phyloP scores from a whole-genome alignment of 441 rosid genomes.

The Kokia cookei region DNA sequence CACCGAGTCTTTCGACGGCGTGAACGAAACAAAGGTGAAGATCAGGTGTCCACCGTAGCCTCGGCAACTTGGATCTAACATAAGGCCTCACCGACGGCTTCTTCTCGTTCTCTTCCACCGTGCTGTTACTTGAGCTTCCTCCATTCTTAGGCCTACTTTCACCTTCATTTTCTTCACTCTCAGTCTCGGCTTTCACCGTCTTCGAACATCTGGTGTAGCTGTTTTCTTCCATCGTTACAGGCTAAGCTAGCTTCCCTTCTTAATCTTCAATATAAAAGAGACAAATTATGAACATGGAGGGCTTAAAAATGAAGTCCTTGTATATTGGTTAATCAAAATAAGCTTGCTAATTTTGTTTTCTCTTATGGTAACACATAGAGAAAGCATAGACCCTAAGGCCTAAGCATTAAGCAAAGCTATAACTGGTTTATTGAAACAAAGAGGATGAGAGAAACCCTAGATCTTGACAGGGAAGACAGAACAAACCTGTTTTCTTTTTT shows the following conservation, averaged over 20 bases:
- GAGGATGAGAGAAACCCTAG: conserved; percentile 55
- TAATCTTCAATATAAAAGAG: neutral
- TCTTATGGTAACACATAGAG: conserved; percentile 7
- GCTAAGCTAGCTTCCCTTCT: conserved; percentile 1
- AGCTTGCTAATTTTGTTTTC: neutral
- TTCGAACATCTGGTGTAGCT: conserved; percentile 25
- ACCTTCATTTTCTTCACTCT: conserved; percentile 34
- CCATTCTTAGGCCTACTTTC: conserved; percentile 32
- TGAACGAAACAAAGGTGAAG: conserved; percentile 76
- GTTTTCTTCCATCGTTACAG: conserved; percentile 19
- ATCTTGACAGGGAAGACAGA: conserved; percentile 46
- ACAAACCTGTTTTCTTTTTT: conserved; percentile 8
- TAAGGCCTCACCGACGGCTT: conserved; percentile 64
- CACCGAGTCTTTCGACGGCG: conserved; percentile 81
- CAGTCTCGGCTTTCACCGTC: conserved; percentile 12
- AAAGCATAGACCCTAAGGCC: neutral
- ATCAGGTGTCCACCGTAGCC: conserved; percentile 95
- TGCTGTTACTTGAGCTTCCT: conserved; percentile 72
- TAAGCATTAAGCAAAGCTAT: conserved; percentile 12
- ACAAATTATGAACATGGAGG: neutral
- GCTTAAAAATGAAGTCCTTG: neutral
- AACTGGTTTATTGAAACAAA: conserved; percentile 14
- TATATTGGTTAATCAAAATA: neutral
- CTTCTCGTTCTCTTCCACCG: conserved; percentile 66
- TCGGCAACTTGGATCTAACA: conserved; percentile 80